These are phyloP conservation scores for Penicillium sp. DNA, from an alignment of 2,329 filamentous ascomycete genomes.

Conservation along the genomic window DNA sequence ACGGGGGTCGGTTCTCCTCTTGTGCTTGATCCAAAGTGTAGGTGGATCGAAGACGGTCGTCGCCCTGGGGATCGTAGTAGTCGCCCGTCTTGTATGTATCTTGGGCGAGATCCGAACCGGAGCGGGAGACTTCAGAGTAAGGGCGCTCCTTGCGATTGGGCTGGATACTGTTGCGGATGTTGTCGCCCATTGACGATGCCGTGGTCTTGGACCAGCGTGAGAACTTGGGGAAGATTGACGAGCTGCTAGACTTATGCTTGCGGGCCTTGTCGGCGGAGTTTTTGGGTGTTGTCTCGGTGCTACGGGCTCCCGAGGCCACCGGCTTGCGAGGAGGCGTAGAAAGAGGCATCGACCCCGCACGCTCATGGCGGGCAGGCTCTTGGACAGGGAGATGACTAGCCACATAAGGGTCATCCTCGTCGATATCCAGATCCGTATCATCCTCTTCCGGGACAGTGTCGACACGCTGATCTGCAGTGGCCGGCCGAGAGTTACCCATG, in stretches of 20 bases:
- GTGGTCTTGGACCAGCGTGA: slow-evolving; percentile 98
- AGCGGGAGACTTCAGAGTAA: slow-evolving; percentile 68
- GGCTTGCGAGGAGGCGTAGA: slow-evolving; percentile 48
- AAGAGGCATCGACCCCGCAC: slow-evolving; percentile 47
- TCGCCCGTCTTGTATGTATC: slow-evolving; percentile 56
- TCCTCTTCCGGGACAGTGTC: slow-evolving; percentile 86
- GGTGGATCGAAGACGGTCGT: slow-evolving; percentile 48
- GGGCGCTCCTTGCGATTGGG: slow-evolving; percentile 61
- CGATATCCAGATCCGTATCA: slow-evolving; percentile 67
- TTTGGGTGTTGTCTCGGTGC: slow-evolving; percentile 76
- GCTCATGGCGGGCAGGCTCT: slow-evolving; percentile 47
- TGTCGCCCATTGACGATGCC: slow-evolving; percentile 78
- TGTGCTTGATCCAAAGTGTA: slow-evolving; percentile 43
- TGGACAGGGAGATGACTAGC: slow-evolving; percentile 61
- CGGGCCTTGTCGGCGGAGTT: slow-evolving; percentile 54
- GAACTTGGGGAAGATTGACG: slow-evolving; percentile 85
- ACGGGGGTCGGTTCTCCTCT: slow-evolving; percentile 55
- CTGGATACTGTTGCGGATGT: slow-evolving; percentile 66
- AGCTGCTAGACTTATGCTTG: slow-evolving; percentile 86
- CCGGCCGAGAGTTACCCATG: slow-evolving; percentile 59
- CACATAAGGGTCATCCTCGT: slow-evolving; percentile 50
- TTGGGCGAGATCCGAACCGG: slow-evolving; percentile 71
- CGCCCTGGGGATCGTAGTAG: slow-evolving; percentile 49
- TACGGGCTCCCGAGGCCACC: slow-evolving; percentile 52
- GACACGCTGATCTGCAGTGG: slow-evolving; percentile 72